Conservation (phyloP, 2,329 filamentous ascomycete species). For the Colletotrichum salicis region DNA sequence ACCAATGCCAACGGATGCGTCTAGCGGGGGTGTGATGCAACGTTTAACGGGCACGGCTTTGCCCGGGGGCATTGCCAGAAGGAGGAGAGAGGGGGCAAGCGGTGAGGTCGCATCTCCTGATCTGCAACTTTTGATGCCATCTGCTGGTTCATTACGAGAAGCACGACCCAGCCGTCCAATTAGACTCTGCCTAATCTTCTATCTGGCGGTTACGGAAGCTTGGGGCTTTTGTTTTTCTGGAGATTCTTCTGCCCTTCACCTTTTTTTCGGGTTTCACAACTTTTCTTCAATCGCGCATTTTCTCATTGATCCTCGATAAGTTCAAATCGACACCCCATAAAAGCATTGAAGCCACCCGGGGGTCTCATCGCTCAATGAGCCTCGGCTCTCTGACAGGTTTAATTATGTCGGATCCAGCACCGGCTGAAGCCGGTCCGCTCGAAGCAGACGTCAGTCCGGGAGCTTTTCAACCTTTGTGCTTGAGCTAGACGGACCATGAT, state of each 20-base stretch:
- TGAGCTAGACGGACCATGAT: background rate
- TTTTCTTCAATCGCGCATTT: background rate
- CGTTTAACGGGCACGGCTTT: background rate
- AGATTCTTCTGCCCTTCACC: background rate
- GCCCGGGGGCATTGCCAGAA: background rate
- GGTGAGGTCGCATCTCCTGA: background rate
- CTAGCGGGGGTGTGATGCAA: background rate
- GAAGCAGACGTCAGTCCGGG: slow-evolving; percentile 2
- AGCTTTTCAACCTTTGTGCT: background rate
- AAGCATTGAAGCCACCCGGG: background rate
- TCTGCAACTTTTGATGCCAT: background rate
- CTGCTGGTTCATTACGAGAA: background rate
- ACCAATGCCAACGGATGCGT: background rate
- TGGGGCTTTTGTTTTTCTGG: background rate
- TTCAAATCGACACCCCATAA: background rate
- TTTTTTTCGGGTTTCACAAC: background rate
- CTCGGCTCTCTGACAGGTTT: background rate
- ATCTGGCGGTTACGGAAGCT: background rate
- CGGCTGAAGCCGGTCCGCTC: background rate
- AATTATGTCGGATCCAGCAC: background rate
- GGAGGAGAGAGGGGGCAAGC: background rate
- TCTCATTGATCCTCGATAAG: background rate
- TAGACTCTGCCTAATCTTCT: background rate
- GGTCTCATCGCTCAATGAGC: background rate
- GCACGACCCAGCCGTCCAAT: background rate